Conservation (phyloP, 169 alveolate genomes). For the Plasmodium yoelii region DNA sequence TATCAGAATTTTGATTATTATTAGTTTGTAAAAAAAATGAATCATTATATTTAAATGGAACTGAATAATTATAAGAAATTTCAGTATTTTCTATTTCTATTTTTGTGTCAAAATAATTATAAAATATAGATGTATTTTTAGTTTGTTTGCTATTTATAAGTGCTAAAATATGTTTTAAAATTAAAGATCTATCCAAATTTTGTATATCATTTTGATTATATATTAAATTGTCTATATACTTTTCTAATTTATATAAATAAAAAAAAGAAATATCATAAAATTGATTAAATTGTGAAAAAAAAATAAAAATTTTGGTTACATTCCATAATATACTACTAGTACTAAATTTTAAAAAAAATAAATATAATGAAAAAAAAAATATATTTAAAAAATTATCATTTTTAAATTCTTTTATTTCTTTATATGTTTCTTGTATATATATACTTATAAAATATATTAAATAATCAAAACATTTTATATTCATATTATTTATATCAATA, state of each 20-base stretch:
- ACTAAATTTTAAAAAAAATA: slow-evolving; percentile 40
- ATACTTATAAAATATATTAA: slow-evolving; percentile 32
- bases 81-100: background rate
- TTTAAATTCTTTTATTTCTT: slow-evolving; percentile 64
- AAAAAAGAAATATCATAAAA: background rate
- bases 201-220: slow-evolving; percentile 7
- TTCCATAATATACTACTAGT: slow-evolving; percentile 58
- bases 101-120: background rate
- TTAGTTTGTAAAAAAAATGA: slow-evolving; percentile 21
- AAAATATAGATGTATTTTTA: background rate
- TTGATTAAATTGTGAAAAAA: slow-evolving; percentile 27
- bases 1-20: background rate
- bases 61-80: background rate
- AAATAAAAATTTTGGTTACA: slow-evolving; percentile 35
- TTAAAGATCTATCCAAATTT: slow-evolving; percentile 24
- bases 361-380: slow-evolving; percentile 38
- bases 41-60: slow-evolving; percentile 61
- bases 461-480: slow-evolving; percentile 21
- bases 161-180: slow-evolving; percentile 7
- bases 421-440: slow-evolving; percentile 44
- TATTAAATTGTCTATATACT: slow-evolving; percentile 22
- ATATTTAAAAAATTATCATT: slow-evolving; percentile 16
- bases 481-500: background rate
- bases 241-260: slow-evolving; percentile 5
- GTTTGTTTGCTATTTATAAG: background rate